These are phyloP conservation scores for Xylaria palmicola DNA, from an alignment of 495 filamentous ascomycete species.

Conservation along the genomic window DNA sequence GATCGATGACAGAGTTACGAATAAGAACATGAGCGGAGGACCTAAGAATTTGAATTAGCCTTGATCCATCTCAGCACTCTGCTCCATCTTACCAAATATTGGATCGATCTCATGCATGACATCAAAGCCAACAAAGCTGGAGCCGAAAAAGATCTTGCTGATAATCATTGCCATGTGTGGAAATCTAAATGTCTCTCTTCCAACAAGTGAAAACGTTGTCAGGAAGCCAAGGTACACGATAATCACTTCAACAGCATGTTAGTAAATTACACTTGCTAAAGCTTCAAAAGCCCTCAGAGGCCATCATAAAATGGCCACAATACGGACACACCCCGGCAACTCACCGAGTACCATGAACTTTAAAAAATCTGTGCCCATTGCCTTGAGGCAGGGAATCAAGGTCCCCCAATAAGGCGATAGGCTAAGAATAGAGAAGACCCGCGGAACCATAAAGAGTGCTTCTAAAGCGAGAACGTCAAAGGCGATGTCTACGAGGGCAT, in stretches of 20 bases:
- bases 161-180: constrained; percentile 80
- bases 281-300: no score
- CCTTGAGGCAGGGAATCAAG: constrained; percentile 80
- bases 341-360: constrained; percentile 75
- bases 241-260: constrained; percentile 47
- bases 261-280: no score
- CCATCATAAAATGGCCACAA: no score
- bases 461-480: constrained; percentile 89
- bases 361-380: constrained; percentile 92
- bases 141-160: constrained; percentile 78
- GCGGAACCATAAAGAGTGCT: constrained; percentile 85
- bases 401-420: constrained; percentile 91
- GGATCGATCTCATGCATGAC: constrained; percentile 47
- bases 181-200: constrained; percentile 71
- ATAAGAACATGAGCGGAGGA: constrained; percentile 74
- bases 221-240: constrained; percentile 85
- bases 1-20: constrained; percentile 84
- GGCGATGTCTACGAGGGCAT: constrained; percentile 66
- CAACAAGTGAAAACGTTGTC: constrained; percentile 88
- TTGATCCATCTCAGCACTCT: constrained; percentile 15
- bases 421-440: constrained; percentile 86
- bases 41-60: constrained; percentile 52
- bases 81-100: constrained; percentile 37
- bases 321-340: no score
- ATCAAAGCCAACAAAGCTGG: constrained; percentile 77